A percentile compares a stretch with the other conserved stretches of the same genome.
Evolutionary conservation across 192 early-diverging fungal species (phyloP).

Genomic region (Rhizoclosmatium globosum): DNA sequence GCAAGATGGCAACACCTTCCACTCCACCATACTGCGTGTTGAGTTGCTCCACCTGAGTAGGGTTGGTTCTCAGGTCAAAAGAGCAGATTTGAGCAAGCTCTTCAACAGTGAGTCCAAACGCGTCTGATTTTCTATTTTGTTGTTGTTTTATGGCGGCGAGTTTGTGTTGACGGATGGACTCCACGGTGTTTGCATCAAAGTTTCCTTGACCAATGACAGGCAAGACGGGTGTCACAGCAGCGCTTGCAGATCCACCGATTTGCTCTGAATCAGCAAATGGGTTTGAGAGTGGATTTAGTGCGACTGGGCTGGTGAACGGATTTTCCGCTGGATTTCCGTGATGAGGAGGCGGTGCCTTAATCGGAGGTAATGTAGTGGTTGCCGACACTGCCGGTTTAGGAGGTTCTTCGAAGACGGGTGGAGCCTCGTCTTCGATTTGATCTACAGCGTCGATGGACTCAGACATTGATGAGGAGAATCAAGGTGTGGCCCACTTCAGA

Average conservation of each 20-base stretch:
- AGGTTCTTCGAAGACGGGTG: not conserved
- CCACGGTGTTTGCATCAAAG: slow-evolving; percentile 10
- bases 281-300: not conserved
- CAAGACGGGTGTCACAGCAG: too few species aligned
- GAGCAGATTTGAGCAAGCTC: slow-evolving; percentile 54
- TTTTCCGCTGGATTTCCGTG: not conserved
- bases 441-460: not conserved
- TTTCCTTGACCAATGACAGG: not conserved
- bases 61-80: slow-evolving; percentile 57
- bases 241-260: too few species aligned
- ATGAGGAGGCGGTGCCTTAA: not conserved
- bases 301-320: slow-evolving; percentile 1
- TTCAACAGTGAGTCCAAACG: slow-evolving; percentile 45
- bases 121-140: slow-evolving; percentile 15
- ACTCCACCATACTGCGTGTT: slow-evolving; percentile 58
- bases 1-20: slow-evolving; percentile 53
- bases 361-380: not conserved
- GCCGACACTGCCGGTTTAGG: not conserved
- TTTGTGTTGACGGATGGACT: slow-evolving; percentile 21
- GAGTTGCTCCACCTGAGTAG: slow-evolving; percentile 46
- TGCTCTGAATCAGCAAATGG: not conserved
- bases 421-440: not conserved
- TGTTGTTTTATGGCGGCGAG: slow-evolving; percentile 25
- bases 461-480: not conserved
- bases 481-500: too few species aligned